Evolutionary conservation across 805 yeast species (phyloP).

Genomic region (Scheffersomyces lignosus): DNA sequence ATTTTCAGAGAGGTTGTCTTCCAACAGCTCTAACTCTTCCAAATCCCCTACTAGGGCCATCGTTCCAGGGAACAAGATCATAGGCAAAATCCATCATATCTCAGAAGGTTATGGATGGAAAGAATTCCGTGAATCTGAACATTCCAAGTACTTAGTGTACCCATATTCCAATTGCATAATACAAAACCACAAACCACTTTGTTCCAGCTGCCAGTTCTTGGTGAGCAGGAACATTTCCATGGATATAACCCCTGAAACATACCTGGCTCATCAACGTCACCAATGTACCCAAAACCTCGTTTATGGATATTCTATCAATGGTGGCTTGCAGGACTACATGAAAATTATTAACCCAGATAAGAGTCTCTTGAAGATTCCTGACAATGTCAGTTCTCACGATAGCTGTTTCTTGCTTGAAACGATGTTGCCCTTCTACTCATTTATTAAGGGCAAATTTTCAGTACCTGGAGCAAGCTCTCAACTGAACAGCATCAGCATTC

Average conservation of each 20-base stretch:
- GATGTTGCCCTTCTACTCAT: slow-evolving; percentile 35
- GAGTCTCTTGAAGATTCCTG: slow-evolving; percentile 28
- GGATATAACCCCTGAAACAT: slow-evolving; percentile 3
- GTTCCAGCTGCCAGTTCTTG: slow-evolving; percentile 20
- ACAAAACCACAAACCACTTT: slow-evolving; percentile 15
- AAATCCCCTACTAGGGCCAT: slow-evolving; percentile 6
- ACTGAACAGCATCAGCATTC: not conserved
- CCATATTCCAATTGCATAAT: slow-evolving; percentile 35
- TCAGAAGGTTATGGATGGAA: slow-evolving; percentile 3
- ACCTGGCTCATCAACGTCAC: slow-evolving; percentile 11
- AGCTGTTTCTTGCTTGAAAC: slow-evolving; percentile 33
- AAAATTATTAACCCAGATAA: slow-evolving; percentile 24
- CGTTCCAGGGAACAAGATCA: slow-evolving; percentile 36
- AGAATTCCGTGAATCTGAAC: slow-evolving; percentile 1
- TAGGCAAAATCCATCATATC: slow-evolving; percentile 26
- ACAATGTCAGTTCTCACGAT: slow-evolving; percentile 35
- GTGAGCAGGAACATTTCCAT: not conserved
- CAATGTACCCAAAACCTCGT: slow-evolving; percentile 24
- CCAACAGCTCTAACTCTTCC: slow-evolving; percentile 1
- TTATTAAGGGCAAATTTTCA: slow-evolving; percentile 17
- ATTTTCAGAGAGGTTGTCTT: not conserved
- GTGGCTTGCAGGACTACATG: slow-evolving; percentile 41
- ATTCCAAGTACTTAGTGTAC: slow-evolving; percentile 27
- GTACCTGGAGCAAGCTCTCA: slow-evolving; percentile 6
- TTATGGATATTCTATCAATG: slow-evolving; percentile 37